Evolutionary conservation across 345 rosid genomes (phyloP).

Genomic region (Atalantia buxifolia): DNA sequence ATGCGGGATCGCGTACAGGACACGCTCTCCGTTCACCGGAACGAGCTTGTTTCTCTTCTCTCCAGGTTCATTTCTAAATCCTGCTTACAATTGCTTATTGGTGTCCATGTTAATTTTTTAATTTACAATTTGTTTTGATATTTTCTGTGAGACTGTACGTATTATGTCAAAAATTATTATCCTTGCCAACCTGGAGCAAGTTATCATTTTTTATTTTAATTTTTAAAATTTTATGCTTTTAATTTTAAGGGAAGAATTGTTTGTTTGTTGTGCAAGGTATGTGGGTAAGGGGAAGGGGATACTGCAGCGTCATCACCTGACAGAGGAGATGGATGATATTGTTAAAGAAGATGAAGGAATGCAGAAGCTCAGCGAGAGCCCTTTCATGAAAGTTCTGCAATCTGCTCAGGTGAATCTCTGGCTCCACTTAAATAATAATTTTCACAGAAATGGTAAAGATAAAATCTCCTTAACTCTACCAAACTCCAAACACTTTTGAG

Average conservation of each 20-base stretch:
- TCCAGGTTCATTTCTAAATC: conserved; percentile 34
- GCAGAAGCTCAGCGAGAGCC: conserved; percentile 34
- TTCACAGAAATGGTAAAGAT: no score
- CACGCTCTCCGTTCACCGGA: conserved; percentile 42
- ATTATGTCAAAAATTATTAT: background rate
- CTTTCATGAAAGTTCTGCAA: conserved; percentile 41
- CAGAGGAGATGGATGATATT: conserved; percentile 31
- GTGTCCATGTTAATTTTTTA: background rate
- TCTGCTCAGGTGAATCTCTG: conserved; percentile 36
- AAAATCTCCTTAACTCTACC: no score
- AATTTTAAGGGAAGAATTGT: background rate
- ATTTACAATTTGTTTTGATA: background rate
- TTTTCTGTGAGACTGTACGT: background rate
- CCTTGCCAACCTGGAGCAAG: background rate
- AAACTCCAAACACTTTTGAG: no score
- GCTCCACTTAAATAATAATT: no score
- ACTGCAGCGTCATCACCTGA: conserved; percentile 49
- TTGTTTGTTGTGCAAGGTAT: conserved; percentile 24
- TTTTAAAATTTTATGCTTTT: background rate
- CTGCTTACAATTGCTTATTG: no score
- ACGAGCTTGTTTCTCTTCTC: conserved; percentile 53
- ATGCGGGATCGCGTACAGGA: conserved; percentile 50
- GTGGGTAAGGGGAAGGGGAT: conserved; percentile 50
- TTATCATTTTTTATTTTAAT: background rate
- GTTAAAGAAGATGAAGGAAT: conserved; percentile 36